phyloP scores from a whole-genome alignment of 805 yeast species.

The Metahyphopichia silvanorum region DNA sequence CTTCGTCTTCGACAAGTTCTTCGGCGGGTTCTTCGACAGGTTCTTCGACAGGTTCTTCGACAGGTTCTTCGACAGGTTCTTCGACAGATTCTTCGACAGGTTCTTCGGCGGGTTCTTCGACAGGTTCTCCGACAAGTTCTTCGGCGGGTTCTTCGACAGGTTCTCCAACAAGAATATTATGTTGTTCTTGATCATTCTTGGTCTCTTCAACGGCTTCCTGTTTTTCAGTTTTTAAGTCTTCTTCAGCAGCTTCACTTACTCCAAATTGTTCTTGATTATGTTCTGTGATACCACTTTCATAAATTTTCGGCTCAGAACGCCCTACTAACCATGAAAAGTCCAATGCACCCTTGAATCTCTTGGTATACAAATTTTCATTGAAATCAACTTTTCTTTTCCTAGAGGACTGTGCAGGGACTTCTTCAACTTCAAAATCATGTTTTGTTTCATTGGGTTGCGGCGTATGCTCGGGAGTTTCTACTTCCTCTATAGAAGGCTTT shows the following conservation, averaged over 20 bases:
- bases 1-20: conserved; percentile 3
- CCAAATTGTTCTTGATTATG: too few relatives aligned
- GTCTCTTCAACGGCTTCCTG: not conserved
- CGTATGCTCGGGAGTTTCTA: not conserved
- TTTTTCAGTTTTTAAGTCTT: not conserved
- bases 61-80: not conserved
- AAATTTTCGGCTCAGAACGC: too few relatives aligned
- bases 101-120: conserved; percentile 17
- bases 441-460: too few relatives aligned
- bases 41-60: conserved; percentile 2
- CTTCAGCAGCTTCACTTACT: not conserved
- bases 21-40: conserved; percentile 5
- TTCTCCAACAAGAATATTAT: not conserved
- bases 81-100: conserved; percentile 7
- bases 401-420: too few relatives aligned
- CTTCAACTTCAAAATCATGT: too few relatives aligned
- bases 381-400: too few relatives aligned
- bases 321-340: too few relatives aligned
- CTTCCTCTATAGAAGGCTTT: not conserved
- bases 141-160: conserved; percentile 7
- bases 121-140: conserved; percentile 15
- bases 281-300: too few relatives aligned
- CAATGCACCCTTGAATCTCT: too few relatives aligned
- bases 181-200: not conserved
- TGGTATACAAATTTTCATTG: too few relatives aligned